Evolutionary conservation across 2,329 filamentous ascomycete genomes (phyloP), one percentile per base, ranked within the genome.

Genomic region (Fusarium odoratissimum): DNA sequence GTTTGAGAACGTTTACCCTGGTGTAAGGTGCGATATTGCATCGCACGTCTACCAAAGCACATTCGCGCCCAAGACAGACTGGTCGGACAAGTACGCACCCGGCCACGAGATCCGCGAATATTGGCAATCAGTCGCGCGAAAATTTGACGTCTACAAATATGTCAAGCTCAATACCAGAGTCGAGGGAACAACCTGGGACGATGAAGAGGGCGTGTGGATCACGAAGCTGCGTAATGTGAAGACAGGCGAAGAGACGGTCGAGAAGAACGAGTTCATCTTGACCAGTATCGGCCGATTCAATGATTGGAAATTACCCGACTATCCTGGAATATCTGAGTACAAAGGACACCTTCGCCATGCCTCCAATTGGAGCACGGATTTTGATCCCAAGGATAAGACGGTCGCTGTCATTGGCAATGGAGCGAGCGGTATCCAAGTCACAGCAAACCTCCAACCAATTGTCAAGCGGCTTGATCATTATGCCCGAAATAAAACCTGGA

Each of bases 11-110:
- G 77, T 84, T 8, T 92, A 92, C 69, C 90, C 90, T 0, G 91
- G 90, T 4, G 89, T 92, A 2, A 83, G 90, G 45, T 93, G 91
- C 73, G 91, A 93, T 33, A 88, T 93, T 19, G 90, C 91, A 0
- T 88, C 91, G 1, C 90, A 92, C 77, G 90, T 91, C 25, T 94
- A 94, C 74, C 91, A 93, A 76, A 88, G 88, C 12, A 90, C 89
- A 0, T 93, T 93, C 78, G 84, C 85, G 11, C 90, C 91, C 2
- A 93, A 93, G 62, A 88, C 86, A 0, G 85, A 92, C 71, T 94
- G 92, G 92, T 86, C 86, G 0, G 90, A 93, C 73, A 86, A 90
- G 66, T 94, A 92, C 75, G 88, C 91, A 0, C 88, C 89, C 41
- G 91, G 91, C 0, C 78, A 82, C 8, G 92, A 94, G 78, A 94